Evolutionary conservation across 1,284 basidiomycete genomes (phyloP).

Genomic region (Tilletia caries): DNA sequence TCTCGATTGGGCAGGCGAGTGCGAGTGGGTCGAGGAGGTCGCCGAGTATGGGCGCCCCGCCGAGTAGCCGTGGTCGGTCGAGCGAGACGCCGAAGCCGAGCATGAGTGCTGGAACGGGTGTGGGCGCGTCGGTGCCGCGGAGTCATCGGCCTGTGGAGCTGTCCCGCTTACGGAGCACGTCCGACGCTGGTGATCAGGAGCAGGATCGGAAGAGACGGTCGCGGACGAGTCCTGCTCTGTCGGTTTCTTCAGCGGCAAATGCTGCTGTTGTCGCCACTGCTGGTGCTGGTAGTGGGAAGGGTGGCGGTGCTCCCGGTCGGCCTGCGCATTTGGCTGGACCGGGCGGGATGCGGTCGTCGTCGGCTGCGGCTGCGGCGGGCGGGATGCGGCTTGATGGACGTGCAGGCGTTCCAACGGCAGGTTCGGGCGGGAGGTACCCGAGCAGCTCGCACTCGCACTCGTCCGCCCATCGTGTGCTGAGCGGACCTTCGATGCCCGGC

Average conservation of each 20-base stretch:
- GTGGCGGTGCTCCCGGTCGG: no score
- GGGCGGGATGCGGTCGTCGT: no score
- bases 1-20: conserved; percentile 15
- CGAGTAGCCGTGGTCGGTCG: conserved; percentile 22
- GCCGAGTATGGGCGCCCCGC: conserved; percentile 24
- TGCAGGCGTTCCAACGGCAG: no score
- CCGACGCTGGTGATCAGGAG: conserved; percentile 18
- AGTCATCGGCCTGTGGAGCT: conserved; percentile 12
- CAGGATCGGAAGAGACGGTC: not conserved
- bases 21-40: conserved; percentile 20
- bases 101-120: not conserved
- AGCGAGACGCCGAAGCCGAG: conserved; percentile 28
- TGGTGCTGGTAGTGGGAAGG: no score
- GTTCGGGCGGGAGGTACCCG: no score
- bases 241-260: no score
- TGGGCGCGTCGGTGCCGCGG: conserved; percentile 15
- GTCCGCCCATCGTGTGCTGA: no score
- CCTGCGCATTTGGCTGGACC: no score
- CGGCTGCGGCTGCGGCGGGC: no score
- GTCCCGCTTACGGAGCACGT: not conserved
- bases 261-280: no score
- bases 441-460: no score
- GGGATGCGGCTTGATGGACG: no score
- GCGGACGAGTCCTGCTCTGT: not conserved
- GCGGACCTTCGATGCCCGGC: not conserved